These are phyloP conservation scores for Selaginella tamariscina DNA, from an alignment of 75 land plant genomes.

Conservation along the genomic window DNA sequence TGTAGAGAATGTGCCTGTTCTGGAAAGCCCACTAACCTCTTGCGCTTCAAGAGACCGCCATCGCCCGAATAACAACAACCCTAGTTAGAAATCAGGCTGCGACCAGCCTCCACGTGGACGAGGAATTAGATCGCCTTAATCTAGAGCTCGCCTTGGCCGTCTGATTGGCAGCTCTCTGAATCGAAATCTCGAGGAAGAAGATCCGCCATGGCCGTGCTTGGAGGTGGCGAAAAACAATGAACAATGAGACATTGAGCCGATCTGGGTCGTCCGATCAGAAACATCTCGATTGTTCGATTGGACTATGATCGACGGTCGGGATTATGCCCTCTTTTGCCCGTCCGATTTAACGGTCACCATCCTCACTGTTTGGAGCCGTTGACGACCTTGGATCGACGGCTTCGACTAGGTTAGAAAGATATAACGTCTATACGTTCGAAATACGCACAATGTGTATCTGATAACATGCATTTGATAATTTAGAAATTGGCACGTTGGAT, in stretches of 20 bases:
- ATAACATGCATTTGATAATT: no score
- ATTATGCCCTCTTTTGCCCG: no score
- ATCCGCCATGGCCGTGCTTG: background rate
- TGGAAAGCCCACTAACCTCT: background rate
- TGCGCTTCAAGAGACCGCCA: background rate
- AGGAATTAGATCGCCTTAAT: background rate
- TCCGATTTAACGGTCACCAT: background rate
- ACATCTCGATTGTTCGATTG: background rate
- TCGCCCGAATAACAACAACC: background rate
- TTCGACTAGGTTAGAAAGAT: no score
- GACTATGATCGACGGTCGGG: background rate
- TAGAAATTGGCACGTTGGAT: no score
- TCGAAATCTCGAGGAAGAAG: background rate
- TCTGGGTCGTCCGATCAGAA: no score
- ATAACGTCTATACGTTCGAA: no score
- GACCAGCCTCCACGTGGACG: background rate
- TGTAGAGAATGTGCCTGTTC: no score
- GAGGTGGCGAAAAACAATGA: constrained; percentile 1
- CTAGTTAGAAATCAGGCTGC: background rate
- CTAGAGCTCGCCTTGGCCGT: background rate
- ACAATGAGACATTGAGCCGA: no score
- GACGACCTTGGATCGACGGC: no score
- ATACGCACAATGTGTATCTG: no score
- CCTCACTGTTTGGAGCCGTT: background rate
- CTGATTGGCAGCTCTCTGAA: background rate